Conservation (phyloP, 352 stramenopile genomes). For the Globisporangium perplexum region DNA sequence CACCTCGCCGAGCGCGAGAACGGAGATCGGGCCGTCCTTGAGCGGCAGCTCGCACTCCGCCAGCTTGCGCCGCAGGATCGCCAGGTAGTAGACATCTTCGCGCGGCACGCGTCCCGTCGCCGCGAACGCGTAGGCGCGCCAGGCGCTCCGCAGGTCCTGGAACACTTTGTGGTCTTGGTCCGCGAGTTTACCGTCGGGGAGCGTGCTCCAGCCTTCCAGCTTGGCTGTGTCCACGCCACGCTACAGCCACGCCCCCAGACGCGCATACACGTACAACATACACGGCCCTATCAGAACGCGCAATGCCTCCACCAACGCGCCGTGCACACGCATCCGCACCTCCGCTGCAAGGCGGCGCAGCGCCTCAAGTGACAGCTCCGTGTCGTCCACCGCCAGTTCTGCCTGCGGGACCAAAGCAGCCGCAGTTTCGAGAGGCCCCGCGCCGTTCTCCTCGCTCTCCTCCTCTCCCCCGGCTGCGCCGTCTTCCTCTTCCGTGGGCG, state of each 20-base stretch:
- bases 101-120: conserved; percentile 34
- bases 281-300: conserved; percentile 7
- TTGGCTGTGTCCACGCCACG: conserved; percentile 25
- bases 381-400: background rate
- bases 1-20: conserved; percentile 39
- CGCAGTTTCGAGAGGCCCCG: background rate
- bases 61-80: conserved; percentile 52
- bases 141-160: conserved; percentile 37
- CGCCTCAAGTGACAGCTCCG: background rate
- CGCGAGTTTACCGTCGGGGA: conserved; percentile 35
- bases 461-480: background rate
- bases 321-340: conserved; percentile 9
- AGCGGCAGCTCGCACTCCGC: conserved; percentile 47
- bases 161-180: conserved; percentile 38
- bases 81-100: conserved; percentile 72
- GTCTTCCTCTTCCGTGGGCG: background rate
- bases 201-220: conserved; percentile 32
- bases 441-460: background rate
- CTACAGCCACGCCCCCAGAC: conserved; percentile 12
- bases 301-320: background rate
- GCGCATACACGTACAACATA: conserved; percentile 20
- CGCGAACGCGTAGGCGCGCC: conserved; percentile 32
- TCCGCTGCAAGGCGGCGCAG: conserved; percentile 17
- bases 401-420: background rate
- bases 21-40: conserved; percentile 63